Evolutionary conservation across 768 basidiomycete genomes (phyloP), one percentile per base, ranked within the genome.

Genomic region (Lactifluus volemus): DNA sequence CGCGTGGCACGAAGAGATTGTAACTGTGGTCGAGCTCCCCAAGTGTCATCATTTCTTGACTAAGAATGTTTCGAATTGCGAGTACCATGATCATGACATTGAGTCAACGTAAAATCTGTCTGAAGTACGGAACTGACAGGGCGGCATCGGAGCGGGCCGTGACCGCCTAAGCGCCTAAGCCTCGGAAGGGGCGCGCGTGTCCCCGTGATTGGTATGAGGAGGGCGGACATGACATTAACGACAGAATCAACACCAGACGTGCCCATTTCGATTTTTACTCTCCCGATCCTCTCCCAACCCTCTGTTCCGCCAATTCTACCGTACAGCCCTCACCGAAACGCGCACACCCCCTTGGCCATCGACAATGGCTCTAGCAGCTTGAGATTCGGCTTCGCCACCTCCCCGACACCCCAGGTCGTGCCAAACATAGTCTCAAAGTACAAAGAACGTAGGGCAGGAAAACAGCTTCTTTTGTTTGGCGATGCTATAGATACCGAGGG

Each of bases 311-410:
- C 55, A 3, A 41, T 49, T 9, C 11, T 52, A 25, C 50, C 63
- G n/a, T 66, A 64, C 32, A 63, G 55, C 30, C 0, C 55, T 6
- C 59, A 60, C 39, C 58, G 65, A n/a, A 55, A 17, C 41, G 49
- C 59, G 7, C 69, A 73, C 47, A 84, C 81, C 0, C 88, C 92
- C 0, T 81, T 95, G 61, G 79, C 92, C 66, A 88, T 95, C 67
- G 93, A 96, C 79, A 94, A 95, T 67, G 93, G 94, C 62, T 84
- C 93, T 7, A 89, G 86, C 34, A 81, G 75, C 52, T 76, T 95
- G 44, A 83, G 92, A 53, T 96, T 88, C 73, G 93, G 92, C 14
- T 96, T 92, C 73, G 83, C 85, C 29, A 83, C 80, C 4, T 81
- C 81, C 3, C 44, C 73, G 3, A 70, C 70, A 0, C 91, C 92